Base-by-base conservation (phyloP, 345 rosid genomes). In the Lumnitzera littorea region DNA sequence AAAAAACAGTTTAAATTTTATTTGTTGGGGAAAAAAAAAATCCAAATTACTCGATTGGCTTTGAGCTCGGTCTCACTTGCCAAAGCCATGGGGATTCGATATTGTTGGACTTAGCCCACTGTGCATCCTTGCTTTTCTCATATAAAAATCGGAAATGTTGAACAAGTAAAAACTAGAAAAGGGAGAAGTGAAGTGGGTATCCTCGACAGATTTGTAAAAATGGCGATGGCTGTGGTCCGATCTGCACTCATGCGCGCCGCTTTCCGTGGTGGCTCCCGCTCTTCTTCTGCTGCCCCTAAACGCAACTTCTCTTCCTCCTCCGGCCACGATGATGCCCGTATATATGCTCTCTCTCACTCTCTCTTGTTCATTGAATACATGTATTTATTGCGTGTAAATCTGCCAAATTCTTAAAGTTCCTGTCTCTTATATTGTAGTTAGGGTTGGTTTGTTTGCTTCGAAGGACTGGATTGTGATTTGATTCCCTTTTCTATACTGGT, bases 201-300 rank as follows among this genome's bases (percentile, higher is more conserved):
- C 9, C 0, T 36, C 43, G 2, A 36, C 13, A 24, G n/a, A 48
- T n/a, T 27, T 9, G 23, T 8, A 3, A 49, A 41, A 67, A 85
- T 87, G 95, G 85, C 94, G 68, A 77, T 77, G 88, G 83, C 91
- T 62, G 70, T 72, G 73, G 71, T 80, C 66, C 96, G 96, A 78
- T 87, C 91, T 61, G 82, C 80, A 49, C 71, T 82, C 63, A 81
- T 85, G 16, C 84, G 91, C 68, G 68, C 82, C 55, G 69, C 80
- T 62, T 76, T 78, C 46, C 82, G 90, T 51, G 76, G 75, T 36
- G 72, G 83, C 60, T 65, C 95, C 46, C 81, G 69, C 15, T 47
- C 81, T 48, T 60, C 94, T 20, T 60, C 94, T n/a, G 72, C 80
- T 29, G 73, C 87, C 56, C 80, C 85, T 24, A 82, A 80, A 61